Base-by-base conservation (phyloP, 2,329 filamentous ascomycete species). In the Penicillium sp. region DNA sequence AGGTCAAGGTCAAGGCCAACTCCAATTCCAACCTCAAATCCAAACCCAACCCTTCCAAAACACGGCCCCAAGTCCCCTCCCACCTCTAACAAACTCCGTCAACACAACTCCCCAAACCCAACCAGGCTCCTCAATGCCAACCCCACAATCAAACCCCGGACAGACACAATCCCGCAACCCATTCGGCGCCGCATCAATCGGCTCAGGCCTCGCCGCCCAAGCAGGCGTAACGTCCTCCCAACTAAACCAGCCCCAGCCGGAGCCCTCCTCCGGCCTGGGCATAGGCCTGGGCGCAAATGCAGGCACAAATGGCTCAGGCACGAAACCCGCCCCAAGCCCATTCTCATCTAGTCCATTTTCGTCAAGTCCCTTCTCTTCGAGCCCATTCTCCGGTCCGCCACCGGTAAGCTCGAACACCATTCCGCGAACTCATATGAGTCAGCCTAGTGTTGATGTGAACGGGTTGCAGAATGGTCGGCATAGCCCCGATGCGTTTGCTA, bases 401-500 rank as follows among this genome's bases (percentile, higher is more conserved):
- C 37, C 37, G 9, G 17, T 12, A 17, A 15, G 13, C 59, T 15
- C 59, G 64, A 46, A 58, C 64, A n/a, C 73, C 33, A 10, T 5
- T 27, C 24, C 49, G 49, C 52, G 66, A 49, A 60, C 65, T 12
- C 75, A 78, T 53, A 72, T 76, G 62, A 80, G 77, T 62, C 73
- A 77, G 53, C 77, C 75, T 41, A 80, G 78, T 44, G 72, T 79
- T 32, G 76, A 78, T 56, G 68, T 80, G 48, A 76, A 69, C 44
- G 73, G 72, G 12, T 62, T 76, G 30, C 75, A 79, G 51, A 76
- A 62, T 47, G 78, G 78, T 3, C 68, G 78, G 27, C 76, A 80
- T 57, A 79, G 77, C 56, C 78, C 78, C 6, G 78, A 80, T 65
- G 75, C 77, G 7, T 80, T 80, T 68, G 76, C 77, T 20, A 78